These are phyloP conservation scores for Colletotrichum tropicicola DNA, from an alignment of 2,329 filamentous ascomycete species.

Conservation along the genomic window DNA sequence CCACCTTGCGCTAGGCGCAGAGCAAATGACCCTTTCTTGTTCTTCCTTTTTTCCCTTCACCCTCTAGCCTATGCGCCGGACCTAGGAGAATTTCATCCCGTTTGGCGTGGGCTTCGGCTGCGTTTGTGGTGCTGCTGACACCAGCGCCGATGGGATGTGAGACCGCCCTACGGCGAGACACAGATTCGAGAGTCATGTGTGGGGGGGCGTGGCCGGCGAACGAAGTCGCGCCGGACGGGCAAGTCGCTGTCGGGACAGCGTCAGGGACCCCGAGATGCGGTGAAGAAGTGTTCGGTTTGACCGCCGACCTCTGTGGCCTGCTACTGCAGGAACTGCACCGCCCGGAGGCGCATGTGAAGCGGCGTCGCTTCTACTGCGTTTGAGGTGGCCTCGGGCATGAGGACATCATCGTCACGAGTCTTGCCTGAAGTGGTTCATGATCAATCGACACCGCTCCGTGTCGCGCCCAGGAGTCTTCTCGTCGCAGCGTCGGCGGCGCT, in stretches of 20 bases:
- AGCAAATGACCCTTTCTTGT: neutral
- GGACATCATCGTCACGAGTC: slow-evolving; percentile 24
- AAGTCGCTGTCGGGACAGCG: neutral
- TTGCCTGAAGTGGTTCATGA: neutral
- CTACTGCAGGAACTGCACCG: slow-evolving; percentile 28
- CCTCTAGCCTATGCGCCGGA: neutral
- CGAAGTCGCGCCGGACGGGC: neutral
- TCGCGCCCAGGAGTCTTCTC: neutral
- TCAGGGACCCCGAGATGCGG: slow-evolving; percentile 27
- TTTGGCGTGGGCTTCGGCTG: neutral
- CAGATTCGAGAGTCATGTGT: slow-evolving; percentile 12
- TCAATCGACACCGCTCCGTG: neutral
- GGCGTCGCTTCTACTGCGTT: neutral
- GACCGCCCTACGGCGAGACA: slow-evolving; percentile 4
- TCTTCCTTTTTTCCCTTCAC: neutral
- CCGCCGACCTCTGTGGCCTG: neutral
- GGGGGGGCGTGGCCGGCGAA: neutral
- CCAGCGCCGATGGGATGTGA: neutral
- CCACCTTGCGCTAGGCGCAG: neutral
- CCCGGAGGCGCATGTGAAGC: slow-evolving; percentile 16
- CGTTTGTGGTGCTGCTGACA: neutral
- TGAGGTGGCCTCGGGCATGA: slow-evolving; percentile 4
- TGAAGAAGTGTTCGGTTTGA: slow-evolving; percentile 5
- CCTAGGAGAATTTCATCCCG: neutral
- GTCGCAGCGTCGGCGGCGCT: neutral